Base-by-base conservation (phyloP, 371 early-diverging fungal species). In the Mucor indicus region DNA sequence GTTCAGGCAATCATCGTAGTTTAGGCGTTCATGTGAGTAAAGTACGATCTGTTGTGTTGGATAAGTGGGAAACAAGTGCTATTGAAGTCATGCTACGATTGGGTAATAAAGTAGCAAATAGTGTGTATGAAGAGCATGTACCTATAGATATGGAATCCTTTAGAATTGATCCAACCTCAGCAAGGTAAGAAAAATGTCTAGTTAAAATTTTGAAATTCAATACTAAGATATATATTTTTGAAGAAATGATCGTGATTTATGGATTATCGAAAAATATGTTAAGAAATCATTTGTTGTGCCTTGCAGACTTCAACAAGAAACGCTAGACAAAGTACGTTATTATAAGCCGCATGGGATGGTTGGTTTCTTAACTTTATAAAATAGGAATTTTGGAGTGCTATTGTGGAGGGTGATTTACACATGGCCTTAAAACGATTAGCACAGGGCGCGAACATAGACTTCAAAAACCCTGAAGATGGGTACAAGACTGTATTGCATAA, bases 1-100 rank as follows among this genome's bases (percentile, higher is more conserved):
- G 99, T 65, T 95, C 97, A 16, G 96, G 98, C 17, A 85, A 92
- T 24, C 99, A 99, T 68, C 86, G 99, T 53, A 92, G 95, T 29
- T 70, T 97, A 11, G 99, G 99, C 9, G 90, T 92, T 3, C 93
- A 94, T 59, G 81, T 93, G 15, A 87, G 88, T 55, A 92, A 92
- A 68, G 91, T 95, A 22, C 76, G 90, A 47, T 92, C 93, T 0
- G 64, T 95, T 29, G 77, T 77, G 15, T 67, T 96, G 35, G 97
- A 96, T 67, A 85, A 88, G 45, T 95, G 93, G 95, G 92, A 92
- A 47, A 72, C 86, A 1, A 90, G 92, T 47, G 50, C 79, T 6
- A 78, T 85, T 11, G 85, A 84, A 44, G 82, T 81, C 11, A 90
- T 95, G 87, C 68, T 83, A 29, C 68, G 72, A n/a, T 64, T 95